A percentile compares a stretch with the other conserved stretches of the same genome.
These are phyloP conservation scores for Hyphopichia buzzinii DNA, from an alignment of 1,139 yeast species.

Conservation along the genomic window DNA sequence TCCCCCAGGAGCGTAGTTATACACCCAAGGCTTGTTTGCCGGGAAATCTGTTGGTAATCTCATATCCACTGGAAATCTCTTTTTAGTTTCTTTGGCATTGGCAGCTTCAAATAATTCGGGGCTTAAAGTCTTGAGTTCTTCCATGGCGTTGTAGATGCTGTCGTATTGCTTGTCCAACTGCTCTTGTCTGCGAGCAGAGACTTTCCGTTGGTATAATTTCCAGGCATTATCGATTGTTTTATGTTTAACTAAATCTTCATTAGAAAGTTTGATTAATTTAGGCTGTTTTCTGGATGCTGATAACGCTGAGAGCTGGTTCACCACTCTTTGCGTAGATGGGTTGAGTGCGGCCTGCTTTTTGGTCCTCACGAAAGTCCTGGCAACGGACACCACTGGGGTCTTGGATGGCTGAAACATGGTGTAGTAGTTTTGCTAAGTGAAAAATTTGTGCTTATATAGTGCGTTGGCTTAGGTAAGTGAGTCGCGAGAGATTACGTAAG, in stretches of 20 bases:
- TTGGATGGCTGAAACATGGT: slow-evolving; percentile 1
- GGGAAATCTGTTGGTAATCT: slow-evolving; percentile 91
- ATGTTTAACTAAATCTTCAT: slow-evolving; percentile 85
- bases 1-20: slow-evolving; percentile 40
- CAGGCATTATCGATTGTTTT: slow-evolving; percentile 83
- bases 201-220: slow-evolving; percentile 58
- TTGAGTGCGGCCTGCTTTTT: slow-evolving; percentile 42
- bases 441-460: too few relatives aligned
- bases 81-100: slow-evolving; percentile 43
- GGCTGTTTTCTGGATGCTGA: slow-evolving; percentile 91
- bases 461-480: too few relatives aligned
- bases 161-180: slow-evolving; percentile 63
- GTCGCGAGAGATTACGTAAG: too few relatives aligned
- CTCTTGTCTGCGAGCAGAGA: slow-evolving; percentile 38
- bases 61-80: slow-evolving; percentile 72
- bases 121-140: slow-evolving; percentile 52
- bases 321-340: slow-evolving; percentile 63
- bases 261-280: slow-evolving; percentile 65
- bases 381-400: slow-evolving; percentile 2
- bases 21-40: slow-evolving; percentile 80
- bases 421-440: background rate
- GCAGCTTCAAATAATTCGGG: slow-evolving; percentile 55
- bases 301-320: slow-evolving; percentile 77
- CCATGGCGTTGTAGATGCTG: slow-evolving; percentile 71
- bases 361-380: slow-evolving; percentile 31